Conservation (phyloP, 2,329 filamentous ascomycete genomes). For the Fusarium dimerum region DNA sequence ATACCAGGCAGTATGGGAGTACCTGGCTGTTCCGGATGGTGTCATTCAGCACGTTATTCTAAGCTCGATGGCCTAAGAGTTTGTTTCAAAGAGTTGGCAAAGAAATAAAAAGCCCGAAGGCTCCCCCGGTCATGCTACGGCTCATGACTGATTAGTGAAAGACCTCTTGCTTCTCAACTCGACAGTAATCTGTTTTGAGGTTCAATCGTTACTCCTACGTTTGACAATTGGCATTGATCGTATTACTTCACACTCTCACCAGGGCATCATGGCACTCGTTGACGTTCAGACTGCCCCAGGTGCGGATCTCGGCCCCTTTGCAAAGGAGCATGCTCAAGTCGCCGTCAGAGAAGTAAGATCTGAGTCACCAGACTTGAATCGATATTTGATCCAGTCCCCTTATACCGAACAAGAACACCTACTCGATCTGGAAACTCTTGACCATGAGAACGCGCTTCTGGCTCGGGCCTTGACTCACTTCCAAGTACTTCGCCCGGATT, state of each 20-base stretch:
- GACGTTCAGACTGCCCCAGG: slow-evolving; percentile 26
- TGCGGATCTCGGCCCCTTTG: slow-evolving; percentile 26
- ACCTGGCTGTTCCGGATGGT: slow-evolving; percentile 26
- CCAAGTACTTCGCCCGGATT: slow-evolving; percentile 64
- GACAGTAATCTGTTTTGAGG: background rate
- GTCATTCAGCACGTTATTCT: slow-evolving; percentile 33
- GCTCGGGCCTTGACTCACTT: slow-evolving; percentile 70
- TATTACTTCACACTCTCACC: background rate
- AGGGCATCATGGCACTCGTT: slow-evolving; percentile 30
- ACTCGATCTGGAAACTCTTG: slow-evolving; percentile 69
- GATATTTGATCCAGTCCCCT: slow-evolving; percentile 67
- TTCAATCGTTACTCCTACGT: background rate
- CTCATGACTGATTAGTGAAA: background rate
- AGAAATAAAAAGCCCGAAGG: slow-evolving; percentile 22
- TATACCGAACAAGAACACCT: slow-evolving; percentile 72
- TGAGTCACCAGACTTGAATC: slow-evolving; percentile 17
- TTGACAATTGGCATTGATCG: background rate
- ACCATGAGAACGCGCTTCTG: slow-evolving; percentile 66
- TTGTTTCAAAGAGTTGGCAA: slow-evolving; percentile 4
- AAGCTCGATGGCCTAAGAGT: slow-evolving; percentile 28
- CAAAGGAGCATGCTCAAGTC: slow-evolving; percentile 26
- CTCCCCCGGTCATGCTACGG: slow-evolving; percentile 9
- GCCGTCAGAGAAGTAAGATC: slow-evolving; percentile 26
- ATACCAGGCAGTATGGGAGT: slow-evolving; percentile 6
- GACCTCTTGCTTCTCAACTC: background rate